phyloP scores from a whole-genome alignment of 495 filamentous ascomycete species.

The Mycothermus thermophilus region DNA sequence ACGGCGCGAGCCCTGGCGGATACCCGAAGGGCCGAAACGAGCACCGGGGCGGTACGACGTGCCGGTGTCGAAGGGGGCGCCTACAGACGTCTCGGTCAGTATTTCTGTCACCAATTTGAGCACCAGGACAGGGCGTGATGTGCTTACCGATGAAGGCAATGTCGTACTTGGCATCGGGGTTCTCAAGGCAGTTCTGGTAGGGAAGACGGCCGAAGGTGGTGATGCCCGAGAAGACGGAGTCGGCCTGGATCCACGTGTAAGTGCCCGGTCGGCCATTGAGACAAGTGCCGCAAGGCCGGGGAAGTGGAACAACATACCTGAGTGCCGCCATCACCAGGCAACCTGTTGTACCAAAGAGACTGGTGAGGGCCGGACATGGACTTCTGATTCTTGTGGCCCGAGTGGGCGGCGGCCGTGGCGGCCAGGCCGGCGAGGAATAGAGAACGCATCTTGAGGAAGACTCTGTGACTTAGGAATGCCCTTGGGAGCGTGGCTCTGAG shows the following conservation, averaged over 20 bases:
- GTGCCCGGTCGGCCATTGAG: slow-evolving; percentile 2
- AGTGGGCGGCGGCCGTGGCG: slow-evolving; percentile 19
- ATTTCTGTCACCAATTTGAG: slow-evolving; percentile 5
- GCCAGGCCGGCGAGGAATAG: slow-evolving; percentile 14
- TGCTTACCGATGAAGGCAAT: slow-evolving; percentile 72
- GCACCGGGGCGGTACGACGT: slow-evolving; percentile 44
- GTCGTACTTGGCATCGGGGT: slow-evolving; percentile 54
- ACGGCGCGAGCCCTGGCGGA: slow-evolving; percentile 65
- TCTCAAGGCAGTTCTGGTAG: slow-evolving; percentile 57
- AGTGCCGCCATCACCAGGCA: slow-evolving; percentile 45
- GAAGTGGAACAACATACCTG: slow-evolving; percentile 29
- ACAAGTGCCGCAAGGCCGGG: background rate
- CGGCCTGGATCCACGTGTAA: slow-evolving; percentile 21
- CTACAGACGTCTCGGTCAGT: slow-evolving; percentile 12
- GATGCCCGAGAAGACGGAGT: slow-evolving; percentile 63
- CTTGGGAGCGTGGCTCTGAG: too few species aligned
- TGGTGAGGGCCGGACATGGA: slow-evolving; percentile 35
- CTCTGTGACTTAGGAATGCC: background rate
- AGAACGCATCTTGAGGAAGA: slow-evolving; percentile 1
- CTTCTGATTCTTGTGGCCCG: slow-evolving; percentile 26
- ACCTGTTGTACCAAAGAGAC: slow-evolving; percentile 39
- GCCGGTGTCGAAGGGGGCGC: slow-evolving; percentile 29
- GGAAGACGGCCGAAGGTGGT: slow-evolving; percentile 73
- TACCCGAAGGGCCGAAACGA: slow-evolving; percentile 73
- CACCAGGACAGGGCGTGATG: slow-evolving; percentile 27